Base-by-base conservation (phyloP, 208 protist species). In the Trypanosoma vivax region DNA sequence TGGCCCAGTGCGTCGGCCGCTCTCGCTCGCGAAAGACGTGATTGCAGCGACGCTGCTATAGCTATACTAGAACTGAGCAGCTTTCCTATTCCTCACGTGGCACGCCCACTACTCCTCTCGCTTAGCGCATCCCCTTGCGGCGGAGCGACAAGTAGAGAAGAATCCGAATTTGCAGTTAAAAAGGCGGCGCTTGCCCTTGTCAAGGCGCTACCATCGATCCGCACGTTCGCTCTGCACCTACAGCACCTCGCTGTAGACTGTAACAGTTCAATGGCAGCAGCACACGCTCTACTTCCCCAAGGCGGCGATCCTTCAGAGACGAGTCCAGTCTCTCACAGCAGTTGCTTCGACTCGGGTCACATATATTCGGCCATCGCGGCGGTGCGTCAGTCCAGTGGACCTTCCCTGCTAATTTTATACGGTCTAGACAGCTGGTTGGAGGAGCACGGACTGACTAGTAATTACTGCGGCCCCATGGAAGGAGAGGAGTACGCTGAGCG, bases 351-450 rank as follows among this genome's bases (percentile, higher is more conserved):
- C 23, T 43, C 55, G 4, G 73, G 67, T 7, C 79, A 91, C 48
- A 82, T 92, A 54, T 63, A 73, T 27, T 60, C 77, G 21, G 53
- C 74, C 19, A 69, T 89, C 25, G 52, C 65, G 43, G 74, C 73
- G 1, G 40, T 85, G 31, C 71, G 73, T 25, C 76, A 67, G 16
- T 73, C 54, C 45, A 63, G 58, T 30, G 60, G 60, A 23, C 81
- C 81, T 3, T 92, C 69, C 19, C 52, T 84, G 5, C 79, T 92
- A 45, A 52, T 82, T 21, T 47, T 92, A n/a, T 60, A 67, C 10
- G 80, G 80, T 0, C 70, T 65, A 19, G 80, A 82, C 24, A 73
- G 76, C 30, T 92, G 79, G 76, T 55, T 92, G 31, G 37, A 38
- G 7, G 69, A 65, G 18, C 45, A 65, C 25, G 59, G 62, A 31